phyloP scores from a whole-genome alignment of 2,329 filamentous ascomycete genomes.

The Domatiomyces globalis region DNA sequence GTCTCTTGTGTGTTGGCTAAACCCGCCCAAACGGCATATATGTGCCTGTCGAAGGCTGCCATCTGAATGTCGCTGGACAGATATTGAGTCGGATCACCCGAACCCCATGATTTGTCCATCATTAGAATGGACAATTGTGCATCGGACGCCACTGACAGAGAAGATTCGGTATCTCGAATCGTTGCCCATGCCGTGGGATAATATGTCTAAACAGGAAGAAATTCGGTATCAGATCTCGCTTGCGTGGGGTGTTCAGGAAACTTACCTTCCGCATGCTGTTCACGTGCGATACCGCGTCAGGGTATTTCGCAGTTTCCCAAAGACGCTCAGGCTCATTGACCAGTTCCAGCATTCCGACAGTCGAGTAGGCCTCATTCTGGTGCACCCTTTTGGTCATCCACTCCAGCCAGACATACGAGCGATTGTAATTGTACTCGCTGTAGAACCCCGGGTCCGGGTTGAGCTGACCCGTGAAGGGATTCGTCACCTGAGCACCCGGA shows the following conservation, averaged over 20 bases:
- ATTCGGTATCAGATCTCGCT: neutral
- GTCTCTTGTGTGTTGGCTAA: constrained; percentile 32
- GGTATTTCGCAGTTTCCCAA: constrained; percentile 12
- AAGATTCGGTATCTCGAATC: constrained; percentile 38
- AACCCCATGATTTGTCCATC: constrained; percentile 42
- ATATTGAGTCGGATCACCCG: constrained; percentile 38
- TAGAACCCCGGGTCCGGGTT: constrained; percentile 38
- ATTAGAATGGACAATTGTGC: constrained; percentile 41
- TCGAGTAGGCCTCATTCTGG: constrained; percentile 33
- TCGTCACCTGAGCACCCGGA: constrained; percentile 35
- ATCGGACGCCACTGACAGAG: constrained; percentile 29
- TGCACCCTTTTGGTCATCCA: constrained; percentile 43
- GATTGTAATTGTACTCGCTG: constrained; percentile 41
- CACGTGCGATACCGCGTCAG: constrained; percentile 3
- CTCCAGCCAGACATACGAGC: constrained; percentile 41
- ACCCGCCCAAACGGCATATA: constrained; percentile 42
- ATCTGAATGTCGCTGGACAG: constrained; percentile 29
- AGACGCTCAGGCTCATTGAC: constrained; percentile 45
- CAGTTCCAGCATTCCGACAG: constrained; percentile 45
- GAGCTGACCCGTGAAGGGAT: constrained; percentile 36
- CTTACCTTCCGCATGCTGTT: constrained; percentile 17
- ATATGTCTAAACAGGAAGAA: constrained; percentile 1
- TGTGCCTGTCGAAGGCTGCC: constrained; percentile 44
- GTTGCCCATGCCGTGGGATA: constrained; percentile 16
- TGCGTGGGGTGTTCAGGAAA: neutral